Base-by-base conservation (phyloP, 805 yeast genomes). In the Metschnikowia kofuensis region DNA sequence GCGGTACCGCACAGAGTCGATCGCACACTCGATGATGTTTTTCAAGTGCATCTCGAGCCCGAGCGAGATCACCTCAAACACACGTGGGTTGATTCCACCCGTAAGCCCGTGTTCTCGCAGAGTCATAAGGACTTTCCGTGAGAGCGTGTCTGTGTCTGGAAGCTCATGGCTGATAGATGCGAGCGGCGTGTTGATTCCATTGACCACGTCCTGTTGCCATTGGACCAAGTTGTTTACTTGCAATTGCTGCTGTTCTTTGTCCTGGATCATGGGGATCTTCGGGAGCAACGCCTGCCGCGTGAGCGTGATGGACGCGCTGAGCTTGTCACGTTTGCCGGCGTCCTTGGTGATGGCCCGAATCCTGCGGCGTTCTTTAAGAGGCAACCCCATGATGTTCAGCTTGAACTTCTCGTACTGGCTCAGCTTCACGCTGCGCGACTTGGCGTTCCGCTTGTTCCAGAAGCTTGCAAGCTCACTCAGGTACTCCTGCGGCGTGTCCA, bases 161-260 rank as follows among this genome's bases (percentile, higher is more conserved):
- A 94, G 65, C 53, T 91, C 91, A 62, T 76, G 88, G 35, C 80
- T 74, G 56, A 92, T 96, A 0, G 87, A 73, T 2, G 92, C 79
- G 34, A 91, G 73, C 5, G 94, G 92, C 1, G 94, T 80, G 56
- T 87, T 89, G 47, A 89, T 79, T 4, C 94, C 95, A 60, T 85
- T 90, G 46, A 85, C 78, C 14, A 94, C 88, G 62, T 94, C 98
- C 65, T 91, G 96, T 21, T 95, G 89, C 92, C 97, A 90, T 57
- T 85, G 85, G 30, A 83, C 78, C 32, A 88, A 78, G 56, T 79
- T 80, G 47, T 70, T 72, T 29, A 72, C 76, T 47, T 70, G 76
- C 42, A 66, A 56, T 51, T 66, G 77, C 53, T 70, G 77, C 52
- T 73, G 74, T 46, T 68, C 76, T 49, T 67, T 70, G 46, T 74